These are phyloP conservation scores for Lodderomyces margitis DNA, from an alignment of 1,139 yeast genomes.

Conservation along the genomic window DNA sequence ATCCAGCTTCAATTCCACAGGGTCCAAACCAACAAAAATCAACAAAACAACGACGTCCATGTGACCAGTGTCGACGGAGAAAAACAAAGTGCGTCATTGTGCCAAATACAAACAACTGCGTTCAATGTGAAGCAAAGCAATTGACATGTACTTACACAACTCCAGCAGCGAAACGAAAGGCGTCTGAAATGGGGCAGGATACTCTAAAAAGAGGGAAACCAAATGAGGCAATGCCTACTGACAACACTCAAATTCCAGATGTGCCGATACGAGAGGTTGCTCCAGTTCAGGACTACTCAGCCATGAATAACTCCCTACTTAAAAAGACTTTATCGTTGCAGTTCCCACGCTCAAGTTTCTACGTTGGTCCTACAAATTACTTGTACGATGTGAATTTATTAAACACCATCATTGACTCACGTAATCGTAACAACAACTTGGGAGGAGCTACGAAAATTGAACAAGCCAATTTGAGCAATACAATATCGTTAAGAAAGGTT, in stretches of 20 bases:
- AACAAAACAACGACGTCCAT: slow-evolving; percentile 45
- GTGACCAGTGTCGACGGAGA: slow-evolving; percentile 68
- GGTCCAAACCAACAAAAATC: slow-evolving; percentile 13
- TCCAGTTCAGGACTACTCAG: slow-evolving; percentile 56
- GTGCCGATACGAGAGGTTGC: slow-evolving; percentile 53
- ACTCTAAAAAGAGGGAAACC: slow-evolving; percentile 19
- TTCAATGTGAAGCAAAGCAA: slow-evolving; percentile 67
- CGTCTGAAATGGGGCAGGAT: slow-evolving; percentile 23
- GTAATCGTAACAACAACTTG: slow-evolving; percentile 36
- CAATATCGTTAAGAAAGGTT: slow-evolving; percentile 64
- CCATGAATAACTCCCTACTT: slow-evolving; percentile 46
- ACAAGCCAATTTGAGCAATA: slow-evolving; percentile 59
- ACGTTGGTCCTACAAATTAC: slow-evolving; percentile 69
- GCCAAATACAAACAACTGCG: slow-evolving; percentile 58
- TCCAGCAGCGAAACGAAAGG: slow-evolving; percentile 33
- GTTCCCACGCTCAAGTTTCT: slow-evolving; percentile 74
- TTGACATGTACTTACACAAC: slow-evolving; percentile 57
- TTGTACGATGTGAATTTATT: slow-evolving; percentile 60
- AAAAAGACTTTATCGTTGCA: slow-evolving; percentile 51
- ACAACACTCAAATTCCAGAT: slow-evolving; percentile 42
- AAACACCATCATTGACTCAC: slow-evolving; percentile 50
- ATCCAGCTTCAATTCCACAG: slow-evolving; percentile 10
- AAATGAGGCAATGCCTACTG: slow-evolving; percentile 10
- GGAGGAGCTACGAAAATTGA: slow-evolving; percentile 26
- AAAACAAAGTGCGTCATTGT: slow-evolving; percentile 63